Base-by-base conservation (phyloP, 106 monocot species). In the Narthecium ossifragum region DNA sequence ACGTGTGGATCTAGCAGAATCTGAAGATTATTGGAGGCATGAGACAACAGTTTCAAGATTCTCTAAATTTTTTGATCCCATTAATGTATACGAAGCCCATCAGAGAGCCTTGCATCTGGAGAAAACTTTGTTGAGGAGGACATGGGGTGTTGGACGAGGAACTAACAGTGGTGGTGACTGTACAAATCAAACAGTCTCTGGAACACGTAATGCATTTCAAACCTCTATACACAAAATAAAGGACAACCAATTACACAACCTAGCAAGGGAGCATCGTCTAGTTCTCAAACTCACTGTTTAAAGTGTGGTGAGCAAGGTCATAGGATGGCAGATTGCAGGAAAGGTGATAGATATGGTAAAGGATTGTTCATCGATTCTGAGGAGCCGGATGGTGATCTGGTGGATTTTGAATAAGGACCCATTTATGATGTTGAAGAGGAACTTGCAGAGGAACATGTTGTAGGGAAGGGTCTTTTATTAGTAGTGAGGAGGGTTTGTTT, bases 261-360 rank as follows among this genome's bases (percentile, higher is more conserved):
- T n/a, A n/a, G n/a, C n/a, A n/a, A n/a, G n/a, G n/a, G n/a, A n/a
- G n/a, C n/a, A n/a, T n/a, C n/a, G 51, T 21, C 11, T 10, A 23
- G 21, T 10, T 21, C 11, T 26, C 21, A 25, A n/a, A 20, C 25
- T 25, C 24, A 17, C 8, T 65, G 50, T 37, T 52, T 33, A 32
- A 32, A 65, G 20, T 65, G 64, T 38, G 2, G 6, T 2, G 64
- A 65, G 26, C 6, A 26, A 0, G 20, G 52, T 20, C 64, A 65
- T 33, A n/a, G 24, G 8, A 15, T 26, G 13, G 0, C 24, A 25
- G 52, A 51, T 65, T 65, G 52, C 21, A 36, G n/a, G 17, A 51
- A 53, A 26, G 34, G 26, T 21, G 38, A 53, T 5, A 65, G 52
- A 2, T 17, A 34, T 25, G 7, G 24, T 20, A n/a, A 4, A 14